Evolutionary conservation across 345 rosid genomes (phyloP).

Genomic region (Draba incana): DNA sequence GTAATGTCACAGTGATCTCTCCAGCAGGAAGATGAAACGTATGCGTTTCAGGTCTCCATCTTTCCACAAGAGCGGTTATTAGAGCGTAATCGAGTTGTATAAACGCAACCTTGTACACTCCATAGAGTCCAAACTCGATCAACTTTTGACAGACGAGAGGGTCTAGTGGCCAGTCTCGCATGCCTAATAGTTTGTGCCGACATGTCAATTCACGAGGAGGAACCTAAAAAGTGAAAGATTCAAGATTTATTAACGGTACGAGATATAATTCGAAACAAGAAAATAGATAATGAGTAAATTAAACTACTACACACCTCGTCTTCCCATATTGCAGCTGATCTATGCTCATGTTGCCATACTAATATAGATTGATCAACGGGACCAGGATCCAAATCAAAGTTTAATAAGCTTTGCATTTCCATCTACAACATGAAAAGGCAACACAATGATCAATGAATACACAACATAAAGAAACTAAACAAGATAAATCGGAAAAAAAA

Average conservation of each 20-base stretch:
- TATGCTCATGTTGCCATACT: slow-evolving; percentile 47
- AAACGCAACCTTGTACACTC: slow-evolving; percentile 75
- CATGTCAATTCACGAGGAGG: slow-evolving; percentile 48
- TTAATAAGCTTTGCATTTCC: slow-evolving; percentile 39
- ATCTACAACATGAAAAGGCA: slow-evolving; percentile 30
- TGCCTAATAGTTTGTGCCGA: slow-evolving; percentile 43
- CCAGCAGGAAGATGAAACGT: slow-evolving; percentile 76
- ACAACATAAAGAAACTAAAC: slow-evolving; percentile 2
- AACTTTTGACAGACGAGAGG: slow-evolving; percentile 45
- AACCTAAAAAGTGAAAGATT: slow-evolving; percentile 40
- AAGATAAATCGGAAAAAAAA: background rate
- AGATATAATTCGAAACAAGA: background rate
- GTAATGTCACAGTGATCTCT: slow-evolving; percentile 66
- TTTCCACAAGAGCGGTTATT: slow-evolving; percentile 76
- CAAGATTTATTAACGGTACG: slow-evolving; percentile 37
- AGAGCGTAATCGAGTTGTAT: slow-evolving; percentile 66
- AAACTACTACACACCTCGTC: slow-evolving; percentile 37
- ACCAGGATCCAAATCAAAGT: slow-evolving; percentile 47
- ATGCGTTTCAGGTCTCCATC: slow-evolving; percentile 82
- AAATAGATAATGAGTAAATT: background rate
- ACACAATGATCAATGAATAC: slow-evolving; percentile 8
- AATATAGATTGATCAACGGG: slow-evolving; percentile 48
- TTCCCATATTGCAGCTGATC: slow-evolving; percentile 49
- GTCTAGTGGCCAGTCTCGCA: slow-evolving; percentile 47
- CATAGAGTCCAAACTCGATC: slow-evolving; percentile 41